phyloP scores from a whole-genome alignment of 441 rosid genomes.

The Raphanus hybrid region DNA sequence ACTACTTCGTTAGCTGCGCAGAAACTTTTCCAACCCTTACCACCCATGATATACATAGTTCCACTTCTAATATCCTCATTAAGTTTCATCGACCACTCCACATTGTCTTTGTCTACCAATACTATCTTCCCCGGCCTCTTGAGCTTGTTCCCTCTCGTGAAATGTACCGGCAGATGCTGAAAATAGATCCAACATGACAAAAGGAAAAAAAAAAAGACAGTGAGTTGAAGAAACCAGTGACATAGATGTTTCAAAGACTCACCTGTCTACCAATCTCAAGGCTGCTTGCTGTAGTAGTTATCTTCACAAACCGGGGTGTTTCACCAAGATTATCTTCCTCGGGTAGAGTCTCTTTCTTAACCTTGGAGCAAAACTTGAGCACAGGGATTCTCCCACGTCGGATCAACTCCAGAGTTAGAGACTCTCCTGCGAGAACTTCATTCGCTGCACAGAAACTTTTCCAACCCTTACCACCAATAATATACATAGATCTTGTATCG shows the following conservation, averaged over 20 bases:
- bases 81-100: background rate
- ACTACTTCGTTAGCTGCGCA: background rate
- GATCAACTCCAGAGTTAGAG: background rate
- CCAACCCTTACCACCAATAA: background rate
- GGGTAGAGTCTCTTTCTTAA: background rate
- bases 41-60: background rate
- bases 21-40: background rate
- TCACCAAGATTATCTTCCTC: background rate
- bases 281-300: background rate
- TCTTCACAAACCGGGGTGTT: background rate
- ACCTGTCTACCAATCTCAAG: background rate
- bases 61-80: background rate
- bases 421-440: background rate
- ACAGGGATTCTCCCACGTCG: background rate
- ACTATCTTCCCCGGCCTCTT: background rate
- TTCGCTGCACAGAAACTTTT: background rate
- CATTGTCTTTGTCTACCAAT: background rate
- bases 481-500: background rate
- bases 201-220: background rate
- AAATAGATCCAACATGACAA: background rate
- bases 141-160: constrained; percentile 3
- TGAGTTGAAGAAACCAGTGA: background rate
- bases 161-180: background rate
- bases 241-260: background rate
- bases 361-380: background rate